Conservation (phyloP, 192 early-diverging fungal species). For the Coemansia sp. region DNA sequence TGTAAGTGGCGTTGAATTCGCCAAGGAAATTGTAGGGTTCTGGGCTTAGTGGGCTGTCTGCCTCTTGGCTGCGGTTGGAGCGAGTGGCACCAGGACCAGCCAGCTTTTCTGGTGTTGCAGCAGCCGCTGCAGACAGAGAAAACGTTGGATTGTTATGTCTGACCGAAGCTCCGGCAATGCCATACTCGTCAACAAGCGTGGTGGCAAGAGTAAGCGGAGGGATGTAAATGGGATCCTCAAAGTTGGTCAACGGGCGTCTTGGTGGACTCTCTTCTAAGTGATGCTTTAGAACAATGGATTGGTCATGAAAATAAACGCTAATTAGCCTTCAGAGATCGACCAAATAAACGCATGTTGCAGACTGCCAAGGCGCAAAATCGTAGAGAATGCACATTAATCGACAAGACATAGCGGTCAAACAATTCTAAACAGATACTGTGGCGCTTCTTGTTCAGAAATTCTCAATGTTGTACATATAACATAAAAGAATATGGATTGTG, state of each 20-base stretch:
- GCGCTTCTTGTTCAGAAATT: not conserved
- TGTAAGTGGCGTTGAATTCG: conserved; percentile 51
- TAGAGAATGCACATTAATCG: not conserved
- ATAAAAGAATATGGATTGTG: not conserved
- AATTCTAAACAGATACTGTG: not conserved
- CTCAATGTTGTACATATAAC: not conserved
- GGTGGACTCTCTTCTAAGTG: conserved; percentile 50
- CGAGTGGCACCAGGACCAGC: not conserved
- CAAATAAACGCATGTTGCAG: not conserved
- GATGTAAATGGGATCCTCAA: conserved; percentile 53
- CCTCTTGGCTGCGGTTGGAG: not conserved
- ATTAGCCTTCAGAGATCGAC: conserved; percentile 5
- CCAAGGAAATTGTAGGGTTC: conserved; percentile 24
- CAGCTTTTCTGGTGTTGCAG: conserved; percentile 4
- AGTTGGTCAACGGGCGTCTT: conserved; percentile 37
- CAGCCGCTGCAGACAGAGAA: not conserved
- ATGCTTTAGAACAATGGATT: conserved; percentile 1
- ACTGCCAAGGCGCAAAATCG: not conserved
- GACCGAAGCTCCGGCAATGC: conserved; percentile 3
- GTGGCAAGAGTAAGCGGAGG: conserved; percentile 50
- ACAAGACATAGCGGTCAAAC: not conserved
- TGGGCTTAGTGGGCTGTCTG: not conserved
- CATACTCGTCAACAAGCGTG: conserved; percentile 49
- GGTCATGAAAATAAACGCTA: not conserved
- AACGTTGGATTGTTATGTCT: not conserved